Base-by-base conservation (phyloP, 2,329 filamentous ascomycete species). In the Herpomyces periplanetae region DNA sequence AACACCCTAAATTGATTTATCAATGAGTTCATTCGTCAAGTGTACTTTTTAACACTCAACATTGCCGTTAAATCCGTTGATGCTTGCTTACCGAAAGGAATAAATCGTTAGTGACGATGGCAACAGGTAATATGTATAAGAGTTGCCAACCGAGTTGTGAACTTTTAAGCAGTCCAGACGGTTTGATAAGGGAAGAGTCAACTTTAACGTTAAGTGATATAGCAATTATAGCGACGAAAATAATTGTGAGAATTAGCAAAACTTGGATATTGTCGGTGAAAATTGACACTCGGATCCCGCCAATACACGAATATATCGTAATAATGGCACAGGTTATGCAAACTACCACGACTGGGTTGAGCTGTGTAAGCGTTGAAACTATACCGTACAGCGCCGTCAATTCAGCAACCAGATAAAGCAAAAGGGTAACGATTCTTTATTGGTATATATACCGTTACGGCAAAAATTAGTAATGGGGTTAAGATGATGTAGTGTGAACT, bases 401-500 rank as follows among this genome's bases (percentile, higher is more conserved):
- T 41, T 80, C 66, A 9, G 64, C 55, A 11, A 75, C 57, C 65
- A 80, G 75, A 45, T 75, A 80, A 19, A 80, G 37, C 35, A 75
- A 80, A 29, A 80, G 48, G 1, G 66, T 75, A 19, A 71, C 56
- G 19, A 75, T 45, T 1, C 43, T 46, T 18, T 5, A 8, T 27
- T 8, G 29, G 21, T 17, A 17, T 7, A 7, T 8, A 1, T 4
- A 7, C 22, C 24, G 26, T 20, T 18, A 15, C 5, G 7, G 5
- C 2, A 11, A 7, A 3, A n/a, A 3, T n/a, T 3, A 16, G 17
- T 20, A 8, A 15, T 12, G 3, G 6, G 3, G 17, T 9, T 15
- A 13, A 8, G 17, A 10, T 5, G 15, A 3, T 18, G n/a, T n/a
- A 6, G 5, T 8, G 11, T 8, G 14, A n/a, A 29, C 38, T 21